phyloP scores from a whole-genome alignment of 164 flowering plant species.

The Warburgia ugandensis region DNA sequence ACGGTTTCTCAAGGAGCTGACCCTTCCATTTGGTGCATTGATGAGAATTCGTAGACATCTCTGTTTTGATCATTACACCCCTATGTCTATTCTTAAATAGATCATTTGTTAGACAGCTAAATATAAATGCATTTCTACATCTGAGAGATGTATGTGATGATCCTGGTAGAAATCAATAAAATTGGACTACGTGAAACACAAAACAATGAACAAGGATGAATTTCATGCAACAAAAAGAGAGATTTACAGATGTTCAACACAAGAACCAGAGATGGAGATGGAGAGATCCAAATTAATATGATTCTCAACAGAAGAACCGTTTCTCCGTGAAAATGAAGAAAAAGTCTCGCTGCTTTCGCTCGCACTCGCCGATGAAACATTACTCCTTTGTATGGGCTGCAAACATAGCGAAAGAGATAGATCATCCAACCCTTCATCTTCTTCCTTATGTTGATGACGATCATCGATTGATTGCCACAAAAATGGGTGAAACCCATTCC shows the following conservation, averaged over 20 bases:
- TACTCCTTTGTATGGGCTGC: constrained; percentile 30
- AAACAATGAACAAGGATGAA: too few species aligned
- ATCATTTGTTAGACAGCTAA: too few species aligned
- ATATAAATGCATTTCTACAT: too few species aligned
- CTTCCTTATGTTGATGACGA: neutral
- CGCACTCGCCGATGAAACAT: constrained; percentile 35
- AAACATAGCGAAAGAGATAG: constrained; percentile 48
- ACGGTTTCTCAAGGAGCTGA: too few species aligned
- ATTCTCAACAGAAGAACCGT: constrained; percentile 15
- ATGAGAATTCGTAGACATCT: too few species aligned
- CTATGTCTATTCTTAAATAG: too few species aligned
- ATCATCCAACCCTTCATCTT: constrained; percentile 18
- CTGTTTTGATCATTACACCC: too few species aligned
- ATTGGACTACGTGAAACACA: too few species aligned
- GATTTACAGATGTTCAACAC: neutral
- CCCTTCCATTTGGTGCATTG: too few species aligned
- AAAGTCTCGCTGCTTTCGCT: constrained; percentile 52
- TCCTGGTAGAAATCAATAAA: too few species aligned
- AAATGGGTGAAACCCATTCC: neutral
- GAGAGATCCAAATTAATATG: constrained; percentile 24
- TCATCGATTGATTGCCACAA: neutral
- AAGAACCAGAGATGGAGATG: constrained; percentile 16
- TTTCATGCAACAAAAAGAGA: too few species aligned
- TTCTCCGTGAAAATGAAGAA: constrained; percentile 27
- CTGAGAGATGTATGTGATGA: too few species aligned